Evolutionary conservation across 306 rosid genomes (phyloP).

Genomic region (Abrus precatorius): DNA sequence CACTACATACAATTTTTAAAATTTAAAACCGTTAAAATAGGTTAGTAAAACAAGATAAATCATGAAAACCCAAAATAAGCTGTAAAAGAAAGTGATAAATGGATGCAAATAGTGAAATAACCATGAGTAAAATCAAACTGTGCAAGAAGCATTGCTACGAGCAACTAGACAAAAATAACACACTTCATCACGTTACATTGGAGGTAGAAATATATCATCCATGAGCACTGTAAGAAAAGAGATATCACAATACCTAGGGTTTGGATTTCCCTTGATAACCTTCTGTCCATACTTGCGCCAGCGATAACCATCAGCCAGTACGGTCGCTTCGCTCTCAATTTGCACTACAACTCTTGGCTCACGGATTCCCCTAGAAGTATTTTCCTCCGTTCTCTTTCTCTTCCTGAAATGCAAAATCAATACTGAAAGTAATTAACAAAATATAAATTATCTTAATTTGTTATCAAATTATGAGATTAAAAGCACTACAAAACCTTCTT

Average conservation of each 20-base stretch:
- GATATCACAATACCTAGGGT: constrained; percentile 61
- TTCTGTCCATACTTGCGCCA: constrained; percentile 90
- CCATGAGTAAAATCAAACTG: no score
- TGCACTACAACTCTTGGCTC: constrained; percentile 56
- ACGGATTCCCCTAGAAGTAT: no score
- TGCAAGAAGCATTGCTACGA: no score
- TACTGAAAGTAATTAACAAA: background rate
- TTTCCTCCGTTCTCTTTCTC: constrained; percentile 35
- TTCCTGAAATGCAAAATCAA: constrained; percentile 49
- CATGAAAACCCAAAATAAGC: no score
- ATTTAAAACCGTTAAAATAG: no score
- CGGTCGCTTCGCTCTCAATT: constrained; percentile 58
- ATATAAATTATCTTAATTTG: no score
- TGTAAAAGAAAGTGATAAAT: no score
- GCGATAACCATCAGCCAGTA: constrained; percentile 76
- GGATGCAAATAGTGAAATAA: background rate
- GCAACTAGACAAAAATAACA: no score
- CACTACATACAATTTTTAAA: no score
- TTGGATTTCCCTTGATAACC: constrained; percentile 67
- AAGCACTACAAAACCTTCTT: constrained; percentile 50
- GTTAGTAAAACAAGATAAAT: no score
- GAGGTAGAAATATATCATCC: background rate
- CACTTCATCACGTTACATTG: no score
- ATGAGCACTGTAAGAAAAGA: background rate
- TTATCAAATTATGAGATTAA: no score